Base-by-base conservation (phyloP, 2,329 filamentous ascomycete genomes). In the Stagonosporopsis cucurbitacearum region DNA sequence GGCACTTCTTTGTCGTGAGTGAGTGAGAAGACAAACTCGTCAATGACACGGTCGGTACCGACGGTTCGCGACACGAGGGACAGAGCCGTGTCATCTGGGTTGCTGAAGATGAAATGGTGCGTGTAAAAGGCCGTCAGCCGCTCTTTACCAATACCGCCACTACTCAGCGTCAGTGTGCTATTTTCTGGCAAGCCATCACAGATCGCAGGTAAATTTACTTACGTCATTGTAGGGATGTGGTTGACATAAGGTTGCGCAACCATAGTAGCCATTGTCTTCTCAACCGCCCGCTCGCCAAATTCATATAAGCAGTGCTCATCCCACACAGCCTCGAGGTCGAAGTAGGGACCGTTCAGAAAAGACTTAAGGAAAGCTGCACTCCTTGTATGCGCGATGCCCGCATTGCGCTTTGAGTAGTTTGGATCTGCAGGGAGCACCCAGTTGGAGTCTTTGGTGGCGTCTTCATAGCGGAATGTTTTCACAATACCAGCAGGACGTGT, bases 191-290 rank as follows among this genome's bases (percentile, higher is more conserved):
- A 35, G 11, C 3, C 6, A 6, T 9, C 12, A n/a, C 25, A 7
- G 6, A 19, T 12, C 19, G 6, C 9, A 28, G 17, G 22, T 9
- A 17, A n/a, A 17, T 36, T 3, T n/a, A 65, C 62, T 33, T 47
- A 66, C 66, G 82, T 78, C 65, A 87, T 80, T 0, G 88, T 91
- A 0, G 89, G 87, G 2, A 92, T 80, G 68, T 92, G 88, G 68
- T 92, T 92, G 1, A 93, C 89, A 66, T 92, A 92, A 1, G 89
- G 90, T 70, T 91, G 86, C 43, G 87, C 81, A 1, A 92, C 88
- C 89, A 93, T 92, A 0, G 89, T 92, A n/a, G 80, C 81, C 89
- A 93, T 92, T 0, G 89, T 93, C 60, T 86, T 84, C 58, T 86
- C 85, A 0, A 91, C 88, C 2, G 84, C 85, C 11, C 88, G 82